Conservation (phyloP, 1,284 basidiomycete species). For the Malassezia nana region DNA sequence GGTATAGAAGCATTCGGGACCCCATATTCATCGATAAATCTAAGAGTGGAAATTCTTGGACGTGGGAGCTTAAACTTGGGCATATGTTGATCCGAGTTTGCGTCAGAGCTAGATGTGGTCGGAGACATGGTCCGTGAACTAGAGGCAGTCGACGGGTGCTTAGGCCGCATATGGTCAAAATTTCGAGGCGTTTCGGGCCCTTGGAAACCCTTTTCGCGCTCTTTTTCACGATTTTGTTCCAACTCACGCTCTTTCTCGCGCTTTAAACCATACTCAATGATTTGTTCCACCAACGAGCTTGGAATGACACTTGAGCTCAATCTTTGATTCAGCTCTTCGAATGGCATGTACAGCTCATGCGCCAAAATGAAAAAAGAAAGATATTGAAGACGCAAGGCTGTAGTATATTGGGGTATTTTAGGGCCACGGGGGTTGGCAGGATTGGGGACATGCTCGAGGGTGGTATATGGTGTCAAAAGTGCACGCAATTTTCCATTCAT, state of each 20-base stretch:
- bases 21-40: constrained; percentile 3
- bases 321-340: not conserved
- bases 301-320: not conserved
- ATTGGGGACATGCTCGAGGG: constrained; percentile 3
- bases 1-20: not conserved
- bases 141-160: not conserved
- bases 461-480: constrained; percentile 8
- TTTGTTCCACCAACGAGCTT: constrained; percentile 1
- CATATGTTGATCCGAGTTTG: not conserved
- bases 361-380: constrained; percentile 7
- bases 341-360: constrained; percentile 6
- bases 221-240: not conserved
- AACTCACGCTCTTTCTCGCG: not conserved
- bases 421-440: not conserved
- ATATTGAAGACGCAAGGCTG: constrained; percentile 13
- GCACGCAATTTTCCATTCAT: constrained; percentile 13
- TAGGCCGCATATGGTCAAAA: not conserved
- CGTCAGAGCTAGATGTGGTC: not conserved
- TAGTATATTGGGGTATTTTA: constrained; percentile 3
- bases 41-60: not conserved
- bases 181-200: too few relatives aligned
- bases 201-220: not conserved
- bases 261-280: constrained; percentile 8
- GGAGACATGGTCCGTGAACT: not conserved
- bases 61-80: not conserved